These are phyloP conservation scores for Tinospora cordifolia DNA, from an alignment of 164 flowering plant genomes.

Conservation along the genomic window DNA sequence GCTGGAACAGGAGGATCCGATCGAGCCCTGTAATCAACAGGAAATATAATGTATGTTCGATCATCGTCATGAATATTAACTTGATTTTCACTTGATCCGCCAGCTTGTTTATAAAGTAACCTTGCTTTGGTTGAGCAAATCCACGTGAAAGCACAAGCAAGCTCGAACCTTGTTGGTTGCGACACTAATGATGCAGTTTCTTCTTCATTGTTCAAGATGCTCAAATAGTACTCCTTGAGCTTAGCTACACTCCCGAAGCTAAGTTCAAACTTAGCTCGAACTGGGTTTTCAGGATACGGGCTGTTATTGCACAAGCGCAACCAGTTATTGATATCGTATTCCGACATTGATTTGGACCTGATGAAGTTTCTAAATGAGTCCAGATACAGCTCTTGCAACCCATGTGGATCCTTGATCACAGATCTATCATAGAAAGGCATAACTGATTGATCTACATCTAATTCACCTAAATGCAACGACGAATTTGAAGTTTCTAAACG, in stretches of 20 bases:
- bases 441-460: background rate
- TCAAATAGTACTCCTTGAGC: background rate
- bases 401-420: conserved; percentile 17
- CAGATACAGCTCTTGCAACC: background rate
- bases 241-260: background rate
- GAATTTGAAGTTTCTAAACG: conserved; percentile 1
- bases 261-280: background rate
- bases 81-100: too few species aligned
- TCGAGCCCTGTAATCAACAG: conserved; percentile 27
- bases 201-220: too few species aligned
- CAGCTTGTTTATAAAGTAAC: too few species aligned
- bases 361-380: background rate
- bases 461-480: too few species aligned
- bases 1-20: conserved; percentile 1
- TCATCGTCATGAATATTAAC: background rate
- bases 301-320: background rate
- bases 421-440: conserved; percentile 20
- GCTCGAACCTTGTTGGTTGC: conserved; percentile 24
- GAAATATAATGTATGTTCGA: conserved; percentile 15
- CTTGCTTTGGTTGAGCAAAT: conserved; percentile 14
- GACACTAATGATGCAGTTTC: background rate
- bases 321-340: background rate
- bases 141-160: conserved; percentile 35
- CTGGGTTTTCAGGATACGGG: background rate
- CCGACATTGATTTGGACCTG: background rate